phyloP scores from a whole-genome alignment of 352 stramenopile genomes.

The Bremia lactucae region DNA sequence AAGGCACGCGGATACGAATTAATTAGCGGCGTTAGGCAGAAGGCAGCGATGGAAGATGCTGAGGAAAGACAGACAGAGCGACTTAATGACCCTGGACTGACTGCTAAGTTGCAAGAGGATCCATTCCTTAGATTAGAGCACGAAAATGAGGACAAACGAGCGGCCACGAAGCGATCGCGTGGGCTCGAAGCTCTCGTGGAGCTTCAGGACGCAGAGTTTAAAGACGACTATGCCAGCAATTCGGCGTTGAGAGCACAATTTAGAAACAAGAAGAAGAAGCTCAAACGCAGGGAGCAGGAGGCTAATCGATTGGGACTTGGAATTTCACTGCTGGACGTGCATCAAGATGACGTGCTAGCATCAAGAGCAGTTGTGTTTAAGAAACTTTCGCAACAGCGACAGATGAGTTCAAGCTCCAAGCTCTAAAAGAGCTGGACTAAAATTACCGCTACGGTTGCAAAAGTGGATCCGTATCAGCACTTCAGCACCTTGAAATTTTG shows the following conservation, averaged over 20 bases:
- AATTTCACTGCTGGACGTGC: constrained; percentile 50
- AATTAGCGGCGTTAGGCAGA: constrained; percentile 82
- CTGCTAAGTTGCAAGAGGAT: constrained; percentile 32
- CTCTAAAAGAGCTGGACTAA: background rate
- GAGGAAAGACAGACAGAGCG: constrained; percentile 32
- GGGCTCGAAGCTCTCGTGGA: constrained; percentile 45
- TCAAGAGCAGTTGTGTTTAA: constrained; percentile 52
- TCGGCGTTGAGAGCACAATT: constrained; percentile 39
- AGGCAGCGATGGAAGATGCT: constrained; percentile 36
- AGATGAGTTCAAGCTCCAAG: background rate
- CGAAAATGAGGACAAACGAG: constrained; percentile 52
- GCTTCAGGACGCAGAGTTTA: constrained; percentile 49
- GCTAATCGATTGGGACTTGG: constrained; percentile 35
- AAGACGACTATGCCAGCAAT: constrained; percentile 68
- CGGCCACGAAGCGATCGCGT: constrained; percentile 30
- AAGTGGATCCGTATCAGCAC: constrained; percentile 37
- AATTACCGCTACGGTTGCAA: constrained; percentile 5
- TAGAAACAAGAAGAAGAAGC: constrained; percentile 46
- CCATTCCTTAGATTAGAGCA: constrained; percentile 76
- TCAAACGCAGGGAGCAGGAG: constrained; percentile 25
- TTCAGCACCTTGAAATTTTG: constrained; percentile 40
- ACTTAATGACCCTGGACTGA: constrained; percentile 46
- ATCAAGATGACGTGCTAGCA: constrained; percentile 42
- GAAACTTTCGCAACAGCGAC: constrained; percentile 27
- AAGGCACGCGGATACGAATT: constrained; percentile 84